Conservation (phyloP, 805 yeast genomes). For the Yarrowia sp. region DNA sequence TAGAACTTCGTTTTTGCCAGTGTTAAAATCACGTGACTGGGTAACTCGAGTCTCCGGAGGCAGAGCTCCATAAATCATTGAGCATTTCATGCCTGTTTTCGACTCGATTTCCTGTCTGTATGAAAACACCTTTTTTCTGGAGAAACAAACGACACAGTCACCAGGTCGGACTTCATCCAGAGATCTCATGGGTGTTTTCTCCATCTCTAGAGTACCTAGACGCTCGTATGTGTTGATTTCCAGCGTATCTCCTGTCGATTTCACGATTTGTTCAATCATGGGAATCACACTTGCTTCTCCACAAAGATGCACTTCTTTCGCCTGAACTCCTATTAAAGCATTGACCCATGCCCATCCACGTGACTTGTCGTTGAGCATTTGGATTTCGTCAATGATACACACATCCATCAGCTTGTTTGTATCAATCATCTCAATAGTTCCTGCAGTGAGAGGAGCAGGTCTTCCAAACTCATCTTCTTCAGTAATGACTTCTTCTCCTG, state of each 20-base stretch:
- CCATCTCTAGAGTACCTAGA: constrained; percentile 43
- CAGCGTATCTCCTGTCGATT: constrained; percentile 76
- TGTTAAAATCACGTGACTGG: constrained; percentile 78
- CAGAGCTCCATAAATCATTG: constrained; percentile 89
- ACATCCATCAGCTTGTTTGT: constrained; percentile 66
- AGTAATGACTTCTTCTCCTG: constrained; percentile 92
- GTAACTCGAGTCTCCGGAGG: constrained; percentile 92
- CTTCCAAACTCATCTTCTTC: constrained; percentile 65
- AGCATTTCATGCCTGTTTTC: constrained; percentile 61
- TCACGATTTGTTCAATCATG: constrained; percentile 55
- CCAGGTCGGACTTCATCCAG: constrained; percentile 52
- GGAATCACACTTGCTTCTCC: constrained; percentile 89
- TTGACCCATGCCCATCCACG: constrained; percentile 96
- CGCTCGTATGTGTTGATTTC: constrained; percentile 70
- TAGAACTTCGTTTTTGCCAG: constrained; percentile 74
- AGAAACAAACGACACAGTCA: constrained; percentile 87
- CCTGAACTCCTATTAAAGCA: constrained; percentile 81
- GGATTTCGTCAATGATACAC: constrained; percentile 92
- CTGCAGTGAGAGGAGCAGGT: constrained; percentile 72
- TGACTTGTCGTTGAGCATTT: constrained; percentile 76
- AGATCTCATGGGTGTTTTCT: not conserved
- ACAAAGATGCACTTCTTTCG: constrained; percentile 85
- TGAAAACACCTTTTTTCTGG: constrained; percentile 68
- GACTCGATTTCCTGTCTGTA: constrained; percentile 68
- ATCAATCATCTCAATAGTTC: constrained; percentile 95